Base-by-base conservation (phyloP, 352 stramenopile species). In the Phytophthora pini region DNA sequence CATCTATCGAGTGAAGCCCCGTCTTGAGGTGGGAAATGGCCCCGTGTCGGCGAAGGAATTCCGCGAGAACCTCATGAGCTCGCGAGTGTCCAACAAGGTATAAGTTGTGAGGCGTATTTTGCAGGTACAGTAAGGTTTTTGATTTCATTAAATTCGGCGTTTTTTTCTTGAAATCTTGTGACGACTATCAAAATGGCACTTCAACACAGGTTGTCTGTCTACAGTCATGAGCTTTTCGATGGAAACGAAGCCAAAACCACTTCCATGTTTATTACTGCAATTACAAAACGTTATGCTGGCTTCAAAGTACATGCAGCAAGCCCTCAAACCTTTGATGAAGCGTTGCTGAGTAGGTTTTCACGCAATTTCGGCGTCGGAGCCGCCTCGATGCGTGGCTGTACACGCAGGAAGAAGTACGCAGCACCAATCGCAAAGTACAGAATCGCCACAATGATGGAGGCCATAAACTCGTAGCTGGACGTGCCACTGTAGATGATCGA, bases 401-500 rank as follows among this genome's bases (percentile, higher is more conserved):
- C 74, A 9, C 55, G 52, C 29, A 69, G 52, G 45, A 84, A 70
- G 54, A 80, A 90, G 58, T 84, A 88, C 5, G 75, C 64, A 2
- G 68, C 74, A 22, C 77, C 82, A 26, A 80, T 46, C 15, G 45
- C 55, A 50, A 91, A 91, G 65, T 88, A 87, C 24, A 87, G 10
- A 43, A 79, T 61, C 22, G 72, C 80, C 24, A 78, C 79, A 24
- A 89, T 71, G 17, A 89, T 77, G 2, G 80, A 87, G 24, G 80
- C 80, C 15, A 87, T 44, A 43, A 91, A 88, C 45, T 91, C 82
- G 34, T 77, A 79, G 46, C 71, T 82, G 10, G 77, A 78, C 15
- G 61, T 65, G 6, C 80, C 82, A 38, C 79, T 87, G 61, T 91
- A 88, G 59, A 89, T 84, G 52, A 91, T 91, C 39, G 82, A 85